phyloP scores from a whole-genome alignment of 371 early-diverging fungal species.

The Syncephalastrum monosporum region DNA sequence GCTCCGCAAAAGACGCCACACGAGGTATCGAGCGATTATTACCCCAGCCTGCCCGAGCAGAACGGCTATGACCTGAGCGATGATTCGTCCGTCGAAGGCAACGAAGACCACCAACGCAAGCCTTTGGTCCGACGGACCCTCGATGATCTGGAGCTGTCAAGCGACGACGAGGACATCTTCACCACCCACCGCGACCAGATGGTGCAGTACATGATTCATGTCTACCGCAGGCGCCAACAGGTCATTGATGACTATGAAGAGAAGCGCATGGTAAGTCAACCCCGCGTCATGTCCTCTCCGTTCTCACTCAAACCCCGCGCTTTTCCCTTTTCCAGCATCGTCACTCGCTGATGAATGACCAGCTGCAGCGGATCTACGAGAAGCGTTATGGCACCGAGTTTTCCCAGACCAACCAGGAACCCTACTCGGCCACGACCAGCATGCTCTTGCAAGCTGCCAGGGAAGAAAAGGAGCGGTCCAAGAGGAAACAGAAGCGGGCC shows the following conservation, averaged over 20 bases:
- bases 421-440: constrained; percentile 8
- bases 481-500: constrained; percentile 9
- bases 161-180: constrained; percentile 38
- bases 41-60: background rate
- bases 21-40: too few relatives aligned
- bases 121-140: constrained; percentile 17
- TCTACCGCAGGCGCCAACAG: constrained; percentile 31
- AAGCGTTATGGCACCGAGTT: constrained; percentile 35
- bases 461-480: constrained; percentile 34
- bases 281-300: too few relatives aligned
- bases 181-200: constrained; percentile 33
- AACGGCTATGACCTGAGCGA: constrained; percentile 17
- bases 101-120: constrained; percentile 15
- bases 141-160: constrained; percentile 24
- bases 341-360: constrained; percentile 29
- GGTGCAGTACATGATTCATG: constrained; percentile 46
- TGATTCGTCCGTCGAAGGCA: constrained; percentile 26
- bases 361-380: constrained; percentile 36
- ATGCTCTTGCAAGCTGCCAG: constrained; percentile 19
- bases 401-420: constrained; percentile 9
- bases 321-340: constrained; percentile 15
- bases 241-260: constrained; percentile 45
- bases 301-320: background rate
- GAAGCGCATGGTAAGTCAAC: constrained; percentile 33
- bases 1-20: background rate